Evolutionary conservation across 2,329 filamentous ascomycete species (phyloP).

Genomic region (Fusarium sp.): DNA sequence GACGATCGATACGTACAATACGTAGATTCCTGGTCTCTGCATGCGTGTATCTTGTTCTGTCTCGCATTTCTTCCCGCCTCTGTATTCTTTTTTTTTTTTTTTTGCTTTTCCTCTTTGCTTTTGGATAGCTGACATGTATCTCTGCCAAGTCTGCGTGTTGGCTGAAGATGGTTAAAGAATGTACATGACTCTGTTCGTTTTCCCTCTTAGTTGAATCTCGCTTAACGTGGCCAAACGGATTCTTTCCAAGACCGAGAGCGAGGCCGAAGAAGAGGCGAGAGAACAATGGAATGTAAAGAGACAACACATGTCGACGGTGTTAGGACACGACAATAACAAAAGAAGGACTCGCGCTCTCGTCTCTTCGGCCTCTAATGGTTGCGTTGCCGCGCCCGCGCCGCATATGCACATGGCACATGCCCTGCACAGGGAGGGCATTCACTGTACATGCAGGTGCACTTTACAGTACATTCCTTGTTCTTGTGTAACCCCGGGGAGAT

Average conservation of each 20-base stretch:
- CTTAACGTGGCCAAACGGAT: not conserved
- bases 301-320: not conserved
- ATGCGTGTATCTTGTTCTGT: not conserved
- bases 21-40: not conserved
- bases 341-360: conserved; percentile 19
- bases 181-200: not conserved
- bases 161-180: not conserved
- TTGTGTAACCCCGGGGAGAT: conserved; percentile 27
- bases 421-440: not conserved
- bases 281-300: not conserved
- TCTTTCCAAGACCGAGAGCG: not conserved
- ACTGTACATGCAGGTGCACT: not conserved
- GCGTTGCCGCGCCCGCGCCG: not conserved
- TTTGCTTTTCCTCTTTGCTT: not conserved
- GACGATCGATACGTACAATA: not conserved
- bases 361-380: conserved; percentile 19
- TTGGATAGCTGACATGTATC: not conserved
- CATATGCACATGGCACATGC: not conserved
- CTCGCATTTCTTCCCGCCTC: not conserved
- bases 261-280: conserved; percentile 11
- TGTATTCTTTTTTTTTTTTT: too few species aligned
- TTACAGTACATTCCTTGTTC: not conserved
- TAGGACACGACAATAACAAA: not conserved
- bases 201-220: not conserved
- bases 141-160: not conserved